Base-by-base conservation (phyloP, 805 yeast species). In the Cyberlindnera euphorbiiphila region DNA sequence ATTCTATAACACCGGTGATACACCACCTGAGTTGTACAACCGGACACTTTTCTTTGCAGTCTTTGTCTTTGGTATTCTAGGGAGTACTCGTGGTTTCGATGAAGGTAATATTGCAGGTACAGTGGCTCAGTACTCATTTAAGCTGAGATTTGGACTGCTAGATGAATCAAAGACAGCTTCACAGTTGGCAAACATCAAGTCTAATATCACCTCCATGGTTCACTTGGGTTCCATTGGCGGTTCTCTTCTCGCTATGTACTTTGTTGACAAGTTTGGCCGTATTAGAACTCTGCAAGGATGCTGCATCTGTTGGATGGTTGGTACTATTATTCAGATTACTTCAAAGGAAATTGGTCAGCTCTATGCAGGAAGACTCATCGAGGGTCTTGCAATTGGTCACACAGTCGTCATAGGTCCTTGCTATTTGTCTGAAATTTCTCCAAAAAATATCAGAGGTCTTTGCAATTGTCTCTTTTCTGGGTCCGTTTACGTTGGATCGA, bases 141-240 rank as follows among this genome's bases (percentile, higher is more conserved):
- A 49, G 21, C 36, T 49, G 6, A 54, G 56, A 33, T 73, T 74
- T 48, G 76, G 76, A 0, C 60, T 76, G 18, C 50, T 56, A 12
- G 74, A 72, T 46, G 50, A 60, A 5, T 43, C 47, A 17, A 65
- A 64, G 44, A 33, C 69, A 5, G 57, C 44, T 4, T 25, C 53
- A 6, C 53, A 64, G 10, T 28, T 68, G n/a, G 78, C 78, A 4
- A 60, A 69, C 44, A 53, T 71, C 44, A 66, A 65, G 44, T 71
- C 78, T 6, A 76, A 73, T 50, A 75, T 76, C 49, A 65, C 74
- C 4, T 61, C 79, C 6, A 76, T 76, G 81, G 81, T 75, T 8
- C 78, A 72, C 47, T 52, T 76, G 20, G 78, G 78, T 3, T 68
- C 75, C 14, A 65, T 74, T 25, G 78, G 72, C 25, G 82, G 82